Percentiles rank a stretch among this genome's conserved stretches.
Conservation (phyloP, 192 early-diverging fungal species). For the Gonapodya sp. region DNA sequence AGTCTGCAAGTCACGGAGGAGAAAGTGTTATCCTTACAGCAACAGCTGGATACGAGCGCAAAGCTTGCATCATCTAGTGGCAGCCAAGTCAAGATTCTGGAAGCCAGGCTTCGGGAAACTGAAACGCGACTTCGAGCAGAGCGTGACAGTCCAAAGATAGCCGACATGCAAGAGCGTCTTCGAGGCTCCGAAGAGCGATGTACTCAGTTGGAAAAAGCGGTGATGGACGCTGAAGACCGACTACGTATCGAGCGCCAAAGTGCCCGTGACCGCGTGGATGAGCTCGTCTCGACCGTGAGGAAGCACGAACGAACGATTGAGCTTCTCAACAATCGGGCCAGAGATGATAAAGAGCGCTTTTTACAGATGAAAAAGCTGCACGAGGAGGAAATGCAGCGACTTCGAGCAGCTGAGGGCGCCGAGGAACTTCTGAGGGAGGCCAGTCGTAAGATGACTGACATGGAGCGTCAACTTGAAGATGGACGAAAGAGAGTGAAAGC, state of each 20-base stretch:
- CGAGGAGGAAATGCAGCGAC: neutral
- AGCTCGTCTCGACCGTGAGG: neutral
- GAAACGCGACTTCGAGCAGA: neutral
- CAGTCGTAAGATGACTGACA: neutral
- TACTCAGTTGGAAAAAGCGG: neutral
- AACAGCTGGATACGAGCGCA: neutral
- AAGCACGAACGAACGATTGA: neutral
- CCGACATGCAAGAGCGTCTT: neutral
- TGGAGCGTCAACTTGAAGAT: neutral
- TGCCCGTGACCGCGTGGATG: neutral
- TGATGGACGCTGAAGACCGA: neutral
- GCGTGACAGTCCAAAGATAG: neutral
- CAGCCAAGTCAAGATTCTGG: neutral
- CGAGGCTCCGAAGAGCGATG: neutral
- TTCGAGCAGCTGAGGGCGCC: neutral
- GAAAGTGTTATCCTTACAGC: neutral
- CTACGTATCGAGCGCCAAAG: slow-evolving; percentile 2
- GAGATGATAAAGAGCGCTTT: neutral
- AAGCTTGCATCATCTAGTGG: neutral
- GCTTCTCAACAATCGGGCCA: neutral
- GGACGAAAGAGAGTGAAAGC: neutral
- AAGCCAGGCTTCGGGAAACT: neutral
- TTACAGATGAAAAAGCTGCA: neutral
- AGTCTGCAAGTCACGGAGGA: neutral
- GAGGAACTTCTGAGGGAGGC: neutral